phyloP scores from a whole-genome alignment of 352 stramenopile genomes.

The Globisporangium nunn region DNA sequence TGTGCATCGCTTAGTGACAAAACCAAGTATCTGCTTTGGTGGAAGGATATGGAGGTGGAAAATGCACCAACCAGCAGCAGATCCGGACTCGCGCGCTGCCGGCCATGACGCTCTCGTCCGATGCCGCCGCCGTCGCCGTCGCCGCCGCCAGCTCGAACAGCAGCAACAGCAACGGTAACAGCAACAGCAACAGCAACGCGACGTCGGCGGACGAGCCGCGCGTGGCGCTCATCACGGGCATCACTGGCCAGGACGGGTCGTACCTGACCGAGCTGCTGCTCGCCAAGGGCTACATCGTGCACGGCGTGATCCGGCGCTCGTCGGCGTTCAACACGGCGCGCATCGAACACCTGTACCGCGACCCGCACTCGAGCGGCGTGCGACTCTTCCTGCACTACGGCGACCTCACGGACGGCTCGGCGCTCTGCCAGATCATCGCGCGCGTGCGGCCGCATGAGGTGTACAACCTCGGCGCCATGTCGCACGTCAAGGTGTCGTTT shows the following conservation, averaged over 20 bases:
- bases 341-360: slow-evolving; percentile 97
- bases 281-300: slow-evolving; percentile 94
- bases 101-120: background rate
- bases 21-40: background rate
- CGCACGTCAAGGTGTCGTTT: slow-evolving; percentile 99
- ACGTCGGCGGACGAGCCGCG: slow-evolving; percentile 9
- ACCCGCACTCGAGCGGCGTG: slow-evolving; percentile 91
- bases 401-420: slow-evolving; percentile 97
- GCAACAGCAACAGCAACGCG: background rate
- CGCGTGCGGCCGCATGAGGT: slow-evolving; percentile 96
- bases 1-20: background rate
- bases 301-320: slow-evolving; percentile 95
- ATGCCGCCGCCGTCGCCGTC: too few species aligned
- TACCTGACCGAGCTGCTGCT: slow-evolving; percentile 97
- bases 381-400: slow-evolving; percentile 98
- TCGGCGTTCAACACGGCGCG: slow-evolving; percentile 98
- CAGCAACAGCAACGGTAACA: background rate
- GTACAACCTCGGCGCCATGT: slow-evolving; percentile 99
- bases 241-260: slow-evolving; percentile 98
- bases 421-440: slow-evolving; percentile 94
- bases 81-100: background rate
- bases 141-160: background rate
- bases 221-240: slow-evolving; percentile 94
- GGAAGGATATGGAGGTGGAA: background rate
- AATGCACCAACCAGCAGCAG: background rate